These are phyloP conservation scores for Curvularia sp. DNA, from an alignment of 2,329 filamentous ascomycete genomes.

Conservation along the genomic window DNA sequence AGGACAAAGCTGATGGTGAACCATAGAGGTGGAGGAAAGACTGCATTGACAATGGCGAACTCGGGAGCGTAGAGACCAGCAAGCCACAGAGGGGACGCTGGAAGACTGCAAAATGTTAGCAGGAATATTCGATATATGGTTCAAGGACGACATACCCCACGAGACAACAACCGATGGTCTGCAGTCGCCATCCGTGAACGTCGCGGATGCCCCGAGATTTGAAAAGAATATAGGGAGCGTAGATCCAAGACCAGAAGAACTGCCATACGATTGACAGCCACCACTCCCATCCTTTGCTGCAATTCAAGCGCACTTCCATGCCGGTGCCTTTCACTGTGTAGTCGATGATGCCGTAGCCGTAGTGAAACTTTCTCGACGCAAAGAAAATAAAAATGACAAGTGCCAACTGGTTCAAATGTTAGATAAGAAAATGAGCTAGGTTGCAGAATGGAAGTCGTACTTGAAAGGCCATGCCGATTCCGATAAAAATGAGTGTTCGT, in stretches of 20 bases:
- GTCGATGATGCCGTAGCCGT: constrained; percentile 41
- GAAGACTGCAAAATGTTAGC: constrained; percentile 32
- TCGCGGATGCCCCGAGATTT: constrained; percentile 45
- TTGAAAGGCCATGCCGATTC: constrained; percentile 37
- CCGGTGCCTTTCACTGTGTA: constrained; percentile 38
- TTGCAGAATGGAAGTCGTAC: constrained; percentile 19
- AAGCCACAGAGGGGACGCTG: constrained; percentile 46
- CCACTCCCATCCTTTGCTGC: constrained; percentile 48
- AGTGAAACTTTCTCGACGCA: constrained; percentile 45
- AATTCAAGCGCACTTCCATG: constrained; percentile 34
- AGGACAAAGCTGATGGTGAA: constrained; percentile 45
- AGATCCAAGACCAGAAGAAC: constrained; percentile 49
- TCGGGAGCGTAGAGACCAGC: constrained; percentile 42
- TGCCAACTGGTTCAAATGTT: background rate
- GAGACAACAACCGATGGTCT: constrained; percentile 46
- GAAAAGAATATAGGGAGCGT: constrained; percentile 47
- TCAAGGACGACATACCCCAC: constrained; percentile 34
- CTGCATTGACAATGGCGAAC: constrained; percentile 36
- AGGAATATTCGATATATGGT: background rate
- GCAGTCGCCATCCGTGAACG: constrained; percentile 44
- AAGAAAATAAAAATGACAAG: constrained; percentile 36
- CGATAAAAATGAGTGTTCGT: constrained; percentile 39
- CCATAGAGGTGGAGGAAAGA: constrained; percentile 40
- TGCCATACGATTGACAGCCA: constrained; percentile 49
- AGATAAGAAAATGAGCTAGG: background rate